phyloP scores from a whole-genome alignment of 179 eudicot species.

The Beta corolliflora region DNA sequence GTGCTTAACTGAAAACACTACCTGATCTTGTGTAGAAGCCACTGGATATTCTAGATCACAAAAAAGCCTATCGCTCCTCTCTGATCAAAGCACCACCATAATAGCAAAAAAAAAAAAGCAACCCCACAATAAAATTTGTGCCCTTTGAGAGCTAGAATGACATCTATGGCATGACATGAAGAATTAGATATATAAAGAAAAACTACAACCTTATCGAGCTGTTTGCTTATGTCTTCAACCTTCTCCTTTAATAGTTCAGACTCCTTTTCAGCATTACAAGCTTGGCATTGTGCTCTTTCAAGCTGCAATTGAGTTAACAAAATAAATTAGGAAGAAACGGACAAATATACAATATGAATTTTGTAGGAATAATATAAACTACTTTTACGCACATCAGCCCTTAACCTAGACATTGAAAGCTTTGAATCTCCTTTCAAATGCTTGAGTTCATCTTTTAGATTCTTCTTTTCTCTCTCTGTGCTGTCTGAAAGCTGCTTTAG shows the following conservation, averaged over 20 bases:
- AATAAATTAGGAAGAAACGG: slow-evolving; percentile 11
- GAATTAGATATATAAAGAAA: neutral
- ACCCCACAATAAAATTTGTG: neutral
- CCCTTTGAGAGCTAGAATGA: neutral
- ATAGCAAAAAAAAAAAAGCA: neutral
- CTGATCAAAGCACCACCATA: neutral
- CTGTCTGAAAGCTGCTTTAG: slow-evolving; percentile 55
- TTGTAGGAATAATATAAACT: neutral
- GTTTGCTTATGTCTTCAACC: slow-evolving; percentile 56
- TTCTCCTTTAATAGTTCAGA: slow-evolving; percentile 56
- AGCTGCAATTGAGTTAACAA: slow-evolving; percentile 42
- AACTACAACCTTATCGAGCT: slow-evolving; percentile 54
- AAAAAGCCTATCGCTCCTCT: neutral
- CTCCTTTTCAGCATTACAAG: slow-evolving; percentile 75
- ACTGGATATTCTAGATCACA: neutral
- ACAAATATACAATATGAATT: neutral
- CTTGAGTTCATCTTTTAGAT: slow-evolving; percentile 59
- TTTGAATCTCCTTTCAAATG: slow-evolving; percentile 69
- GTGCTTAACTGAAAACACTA: neutral
- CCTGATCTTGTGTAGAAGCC: neutral
- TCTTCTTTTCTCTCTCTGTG: slow-evolving; percentile 65
- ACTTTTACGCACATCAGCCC: slow-evolving; percentile 67
- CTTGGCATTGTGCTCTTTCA: slow-evolving; percentile 78
- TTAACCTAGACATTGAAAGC: slow-evolving; percentile 65
- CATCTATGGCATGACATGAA: neutral